Base-by-base conservation (phyloP, 371 early-diverging fungal genomes). In the Mucor lusitanicus region DNA sequence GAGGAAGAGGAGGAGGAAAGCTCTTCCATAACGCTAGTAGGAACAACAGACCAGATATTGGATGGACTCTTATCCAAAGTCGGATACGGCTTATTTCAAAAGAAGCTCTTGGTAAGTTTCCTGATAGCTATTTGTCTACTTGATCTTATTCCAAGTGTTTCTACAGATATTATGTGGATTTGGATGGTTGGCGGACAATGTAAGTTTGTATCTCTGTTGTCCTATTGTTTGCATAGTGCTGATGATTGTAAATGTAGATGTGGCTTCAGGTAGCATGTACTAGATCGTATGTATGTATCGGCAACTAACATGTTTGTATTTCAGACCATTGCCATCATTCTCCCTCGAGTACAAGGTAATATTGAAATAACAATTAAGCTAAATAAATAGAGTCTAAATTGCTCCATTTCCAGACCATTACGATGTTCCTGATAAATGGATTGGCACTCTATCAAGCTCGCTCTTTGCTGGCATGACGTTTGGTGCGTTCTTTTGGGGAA, bases 151-250 rank as follows among this genome's bases (percentile, higher is more conserved):
- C 9, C 8, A 35, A 61, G 8, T 15, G 63, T 40, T 57, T 21
- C 56, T 78, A 63, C 67, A 91, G 88, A 80, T 89, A 21, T 78
- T 92, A 57, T 91, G 92, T 71, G 92, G 92, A 9, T 85, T 93
- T 53, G 95, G 94, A 1, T 95, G 94, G 95, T 79, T 93, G 40
- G 93, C 93, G 2, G 95, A 94, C 74, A 95, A 95, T 83, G 90
- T 92, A 88, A 80, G 81, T 37, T 19, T 9, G 11, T 48, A 48
- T 21, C 23, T 48, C 21, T 48, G 7, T 21, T 48, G 48, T 11
- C 3, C 21, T 11, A 42, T 48, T 48, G 35, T 0, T 48, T 21
- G 48, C 19, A 6, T 23, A 48, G 23, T 48, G 48, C 11, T 48
- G 23, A 48, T 48, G n/a, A 6, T 48, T 23, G 48, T 28, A 35